Conservation (phyloP, 2,329 filamentous ascomycete species). For the Aspergillus spinulosporus region DNA sequence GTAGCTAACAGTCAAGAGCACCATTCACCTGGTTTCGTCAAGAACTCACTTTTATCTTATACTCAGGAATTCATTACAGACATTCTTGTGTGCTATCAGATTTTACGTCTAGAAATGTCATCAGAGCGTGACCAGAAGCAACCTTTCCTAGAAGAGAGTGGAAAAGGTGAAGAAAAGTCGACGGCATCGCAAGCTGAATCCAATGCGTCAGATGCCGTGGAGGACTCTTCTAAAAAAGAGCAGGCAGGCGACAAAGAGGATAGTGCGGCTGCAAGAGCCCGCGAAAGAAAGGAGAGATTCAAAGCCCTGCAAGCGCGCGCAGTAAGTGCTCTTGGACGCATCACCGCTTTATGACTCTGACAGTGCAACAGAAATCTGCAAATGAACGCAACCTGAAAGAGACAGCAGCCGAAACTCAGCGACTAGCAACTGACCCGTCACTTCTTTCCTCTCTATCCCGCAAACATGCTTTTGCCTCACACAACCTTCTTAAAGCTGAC, state of each 20-base stretch:
- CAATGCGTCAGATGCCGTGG: slow-evolving; percentile 1
- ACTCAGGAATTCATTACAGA: no score
- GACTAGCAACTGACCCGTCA: slow-evolving; percentile 72
- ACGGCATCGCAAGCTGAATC: slow-evolving; percentile 14
- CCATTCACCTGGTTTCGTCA: no score
- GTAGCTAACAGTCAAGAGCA: no score
- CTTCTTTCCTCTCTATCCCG: slow-evolving; percentile 75
- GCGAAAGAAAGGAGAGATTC: slow-evolving; percentile 77
- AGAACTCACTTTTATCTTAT: no score
- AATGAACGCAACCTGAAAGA: slow-evolving; percentile 70
- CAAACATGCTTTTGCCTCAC: slow-evolving; percentile 81
- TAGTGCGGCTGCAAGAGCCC: slow-evolving; percentile 33
- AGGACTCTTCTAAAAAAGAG: background rate
- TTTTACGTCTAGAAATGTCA: slow-evolving; percentile 14
- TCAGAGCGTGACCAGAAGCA: slow-evolving; percentile 10
- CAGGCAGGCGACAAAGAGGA: slow-evolving; percentile 21
- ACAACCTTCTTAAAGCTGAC: slow-evolving; percentile 92
- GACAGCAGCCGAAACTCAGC: slow-evolving; percentile 78
- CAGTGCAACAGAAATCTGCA: slow-evolving; percentile 39
- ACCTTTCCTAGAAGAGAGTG: slow-evolving; percentile 12
- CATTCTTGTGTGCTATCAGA: no score
- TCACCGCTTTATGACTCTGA: slow-evolving; percentile 23
- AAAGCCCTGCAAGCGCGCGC: slow-evolving; percentile 82
- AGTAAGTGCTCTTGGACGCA: slow-evolving; percentile 35
- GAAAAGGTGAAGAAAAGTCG: slow-evolving; percentile 9